These are phyloP conservation scores for Colletotrichum chrysophilum DNA, from an alignment of 2,329 filamentous ascomycete genomes.

Conservation along the genomic window DNA sequence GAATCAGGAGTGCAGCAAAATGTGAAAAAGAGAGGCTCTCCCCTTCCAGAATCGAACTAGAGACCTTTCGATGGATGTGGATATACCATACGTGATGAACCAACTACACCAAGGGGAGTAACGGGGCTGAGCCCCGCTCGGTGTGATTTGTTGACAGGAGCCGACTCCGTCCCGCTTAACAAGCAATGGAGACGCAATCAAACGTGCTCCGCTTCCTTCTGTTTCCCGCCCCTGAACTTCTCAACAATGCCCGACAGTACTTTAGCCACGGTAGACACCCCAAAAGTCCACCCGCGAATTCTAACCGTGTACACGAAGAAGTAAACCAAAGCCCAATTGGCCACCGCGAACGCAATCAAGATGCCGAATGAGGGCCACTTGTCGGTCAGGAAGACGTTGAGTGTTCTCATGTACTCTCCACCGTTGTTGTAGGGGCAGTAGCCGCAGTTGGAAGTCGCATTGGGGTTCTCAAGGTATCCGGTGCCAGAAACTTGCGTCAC, in stretches of 20 bases:
- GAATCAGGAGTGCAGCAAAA: too few species aligned
- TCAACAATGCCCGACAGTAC: not conserved
- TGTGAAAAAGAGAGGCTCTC: not conserved
- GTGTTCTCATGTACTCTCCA: conserved; percentile 67
- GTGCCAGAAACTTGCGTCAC: conserved; percentile 42
- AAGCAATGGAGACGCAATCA: not conserved
- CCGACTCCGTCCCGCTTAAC: not conserved
- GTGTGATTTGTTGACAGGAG: not conserved
- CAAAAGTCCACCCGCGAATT: conserved; percentile 74
- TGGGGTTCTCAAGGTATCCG: conserved; percentile 69
- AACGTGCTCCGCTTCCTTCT: not conserved
- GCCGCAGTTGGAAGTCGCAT: conserved; percentile 64
- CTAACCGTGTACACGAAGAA: conserved; percentile 80
- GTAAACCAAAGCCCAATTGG: conserved; percentile 75
- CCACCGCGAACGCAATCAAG: conserved; percentile 72
- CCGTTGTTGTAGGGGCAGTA: conserved; percentile 69
- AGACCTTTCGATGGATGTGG: conserved; percentile 1
- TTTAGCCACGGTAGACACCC: conserved; percentile 30
- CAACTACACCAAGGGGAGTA: conserved; percentile 8
- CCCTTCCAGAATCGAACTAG: conserved; percentile 11
- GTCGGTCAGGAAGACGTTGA: conserved; percentile 55
- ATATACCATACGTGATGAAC: conserved; percentile 6
- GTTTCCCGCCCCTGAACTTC: not conserved
- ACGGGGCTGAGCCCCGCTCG: not conserved
- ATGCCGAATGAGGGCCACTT: conserved; percentile 75